Conservation (phyloP, 495 filamentous ascomycete species). For the Aspergillus indologenus region DNA sequence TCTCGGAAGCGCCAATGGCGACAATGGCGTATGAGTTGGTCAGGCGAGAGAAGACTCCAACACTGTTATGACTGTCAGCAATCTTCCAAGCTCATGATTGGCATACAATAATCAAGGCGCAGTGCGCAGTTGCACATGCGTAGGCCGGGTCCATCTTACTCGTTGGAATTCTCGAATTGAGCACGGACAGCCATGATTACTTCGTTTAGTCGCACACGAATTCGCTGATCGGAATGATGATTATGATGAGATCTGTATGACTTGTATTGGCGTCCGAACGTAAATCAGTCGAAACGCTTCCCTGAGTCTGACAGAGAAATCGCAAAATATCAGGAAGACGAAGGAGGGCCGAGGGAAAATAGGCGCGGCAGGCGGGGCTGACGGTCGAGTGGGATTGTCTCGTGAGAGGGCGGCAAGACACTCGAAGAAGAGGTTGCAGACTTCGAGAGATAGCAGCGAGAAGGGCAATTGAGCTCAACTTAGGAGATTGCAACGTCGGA, state of each 20-base stretch:
- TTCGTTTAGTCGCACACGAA: neutral
- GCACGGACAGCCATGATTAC: constrained; percentile 72
- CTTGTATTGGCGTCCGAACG: neutral
- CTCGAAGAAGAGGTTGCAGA: neutral
- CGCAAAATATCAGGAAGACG: neutral
- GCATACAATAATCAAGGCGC: neutral
- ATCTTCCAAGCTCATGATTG: neutral
- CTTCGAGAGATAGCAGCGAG: neutral
- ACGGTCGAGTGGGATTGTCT: neutral
- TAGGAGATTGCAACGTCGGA: neutral
- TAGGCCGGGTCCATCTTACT: constrained; percentile 54
- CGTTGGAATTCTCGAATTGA: constrained; percentile 98
- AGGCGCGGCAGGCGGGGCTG: neutral
- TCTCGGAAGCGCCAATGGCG: constrained; percentile 91
- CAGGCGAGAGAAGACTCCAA: constrained; percentile 93
- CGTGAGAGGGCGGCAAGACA: neutral
- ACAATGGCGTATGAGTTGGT: constrained; percentile 95
- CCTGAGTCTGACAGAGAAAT: no score
- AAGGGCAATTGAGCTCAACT: neutral
- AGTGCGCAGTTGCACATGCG: neutral
- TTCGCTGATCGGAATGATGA: neutral
- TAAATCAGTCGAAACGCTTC: neutral
- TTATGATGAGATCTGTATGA: neutral
- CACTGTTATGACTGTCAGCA: constrained; percentile 48
- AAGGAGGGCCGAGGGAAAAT: neutral